A percentile compares a stretch with the other conserved stretches of the same genome.
phyloP scores from a whole-genome alignment of 805 yeast genomes.

The Ogataea paraovalis region DNA sequence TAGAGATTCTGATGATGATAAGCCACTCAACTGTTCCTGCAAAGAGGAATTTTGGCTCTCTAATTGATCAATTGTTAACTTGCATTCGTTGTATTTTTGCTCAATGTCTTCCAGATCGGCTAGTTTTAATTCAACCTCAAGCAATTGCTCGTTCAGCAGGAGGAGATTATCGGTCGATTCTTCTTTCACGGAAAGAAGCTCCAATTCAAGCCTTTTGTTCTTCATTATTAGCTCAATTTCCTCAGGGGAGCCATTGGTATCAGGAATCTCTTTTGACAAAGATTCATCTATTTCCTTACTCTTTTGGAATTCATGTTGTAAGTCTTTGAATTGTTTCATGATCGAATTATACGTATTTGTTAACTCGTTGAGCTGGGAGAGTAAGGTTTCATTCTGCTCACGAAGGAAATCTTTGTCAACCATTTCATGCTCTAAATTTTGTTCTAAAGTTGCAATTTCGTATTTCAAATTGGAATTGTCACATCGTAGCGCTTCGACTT shows the following conservation, averaged over 20 bases:
- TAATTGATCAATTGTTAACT: constrained; percentile 4
- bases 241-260: neutral
- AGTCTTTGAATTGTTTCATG: constrained; percentile 25
- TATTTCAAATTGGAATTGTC: constrained; percentile 30
- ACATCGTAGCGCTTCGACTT: constrained; percentile 24
- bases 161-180: constrained; percentile 27
- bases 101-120: constrained; percentile 19
- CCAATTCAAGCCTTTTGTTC: constrained; percentile 39
- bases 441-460: constrained; percentile 17
- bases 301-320: constrained; percentile 20
- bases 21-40: constrained; percentile 25
- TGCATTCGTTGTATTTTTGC: constrained; percentile 1
- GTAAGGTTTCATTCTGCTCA: constrained; percentile 28
- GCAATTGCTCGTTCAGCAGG: constrained; percentile 22
- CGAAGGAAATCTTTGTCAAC: constrained; percentile 44
- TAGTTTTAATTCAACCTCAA: constrained; percentile 7
- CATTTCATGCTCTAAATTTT: constrained; percentile 29
- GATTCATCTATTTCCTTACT: constrained; percentile 33
- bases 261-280: neutral
- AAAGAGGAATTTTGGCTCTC: constrained; percentile 21
- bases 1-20: constrained; percentile 29
- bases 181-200: constrained; percentile 34
- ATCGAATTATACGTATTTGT: constrained; percentile 20
- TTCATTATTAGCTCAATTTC: constrained; percentile 19
- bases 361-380: constrained; percentile 11